Base-by-base conservation (phyloP, 78 protist genomes). In the Pigoraptor vietnamica region DNA sequence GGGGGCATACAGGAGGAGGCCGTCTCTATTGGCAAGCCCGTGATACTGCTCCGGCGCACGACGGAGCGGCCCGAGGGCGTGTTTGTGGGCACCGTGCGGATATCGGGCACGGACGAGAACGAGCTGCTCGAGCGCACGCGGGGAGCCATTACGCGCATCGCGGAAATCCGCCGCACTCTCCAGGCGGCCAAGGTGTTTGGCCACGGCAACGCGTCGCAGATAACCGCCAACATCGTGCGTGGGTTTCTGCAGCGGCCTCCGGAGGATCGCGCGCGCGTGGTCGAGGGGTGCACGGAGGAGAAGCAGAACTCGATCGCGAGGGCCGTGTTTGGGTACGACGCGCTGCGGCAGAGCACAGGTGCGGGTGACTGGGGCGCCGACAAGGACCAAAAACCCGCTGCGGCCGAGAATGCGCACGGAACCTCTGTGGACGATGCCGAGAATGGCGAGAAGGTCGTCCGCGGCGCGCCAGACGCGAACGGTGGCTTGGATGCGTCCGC, bases 1-100 rank as follows among this genome's bases (percentile, higher is more conserved):
- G 84, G 84, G 10, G 84, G 84, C 84, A 14, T 79, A 2, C 84
- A 79, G 32, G 84, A 79, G 32, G 84, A 79, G 84, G 84, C 84
- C 84, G 84, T 79, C 32, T 79, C 84, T 19, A 79, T 79, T 25
- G 84, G 84, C 84, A 79, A 79, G 84, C 84, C 84, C 34, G 84
- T 79, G 34, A 25, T 79, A 2, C 84, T 79, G 23, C n/a, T 79
- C 32, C 84, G 84, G 6, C 23, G 14, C 6, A 79, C 84, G 10
- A 79, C 84, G 6, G 84, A 79, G 84, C 84, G 84, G 1, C 84
- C 84, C 32, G 84, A 79, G 84, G 84, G 84, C 14, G 84, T 79
- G 34, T 79, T 25, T 25, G 84, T 25, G 32, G 84, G 84, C 35
- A 79, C 84, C n/a, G 84, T 79, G 10, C 84, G 84, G 35, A 14